These are phyloP conservation scores for Pseudopithomyces maydicus DNA, from an alignment of 2,329 filamentous ascomycete species.

Conservation along the genomic window DNA sequence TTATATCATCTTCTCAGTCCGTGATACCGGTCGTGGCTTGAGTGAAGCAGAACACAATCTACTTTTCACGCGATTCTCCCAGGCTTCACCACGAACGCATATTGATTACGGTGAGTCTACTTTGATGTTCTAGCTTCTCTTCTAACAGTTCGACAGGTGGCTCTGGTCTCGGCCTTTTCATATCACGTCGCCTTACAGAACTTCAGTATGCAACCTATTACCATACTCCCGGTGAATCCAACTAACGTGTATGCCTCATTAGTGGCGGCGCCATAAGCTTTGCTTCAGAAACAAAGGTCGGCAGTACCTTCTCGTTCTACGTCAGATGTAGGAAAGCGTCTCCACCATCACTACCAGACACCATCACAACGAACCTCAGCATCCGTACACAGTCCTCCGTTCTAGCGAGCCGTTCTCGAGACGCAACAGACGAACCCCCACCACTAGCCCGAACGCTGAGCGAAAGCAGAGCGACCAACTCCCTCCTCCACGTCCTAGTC, in stretches of 20 bases:
- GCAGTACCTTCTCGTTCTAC: conserved; percentile 42
- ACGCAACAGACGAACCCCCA: conserved; percentile 13
- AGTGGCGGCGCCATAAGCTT: conserved; percentile 38
- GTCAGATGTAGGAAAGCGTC: conserved; percentile 26
- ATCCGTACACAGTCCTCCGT: conserved; percentile 8
- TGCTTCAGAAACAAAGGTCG: conserved; percentile 21
- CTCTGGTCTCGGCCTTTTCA: conserved; percentile 42
- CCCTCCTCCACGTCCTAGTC: conserved; percentile 32
- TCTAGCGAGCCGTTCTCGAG: conserved; percentile 6
- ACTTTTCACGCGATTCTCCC: conserved; percentile 39
- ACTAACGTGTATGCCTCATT: not conserved
- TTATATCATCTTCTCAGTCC: conserved; percentile 43
- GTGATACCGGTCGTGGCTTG: conserved; percentile 49
- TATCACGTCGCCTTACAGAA: conserved; percentile 37
- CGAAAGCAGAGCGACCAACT: conserved; percentile 9
- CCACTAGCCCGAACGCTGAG: not conserved
- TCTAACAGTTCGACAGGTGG: conserved; percentile 30
- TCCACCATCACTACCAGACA: conserved; percentile 8
- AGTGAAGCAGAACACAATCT: conserved; percentile 39
- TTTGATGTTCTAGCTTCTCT: too few relatives aligned
- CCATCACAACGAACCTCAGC: not conserved
- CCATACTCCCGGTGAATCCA: not conserved
- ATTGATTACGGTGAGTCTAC: conserved; percentile 15
- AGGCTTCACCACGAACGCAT: conserved; percentile 39
- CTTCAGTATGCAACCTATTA: conserved; percentile 19